phyloP scores from a whole-genome alignment of 768 basidiomycete genomes.

The Termitomyces sp. region DNA sequence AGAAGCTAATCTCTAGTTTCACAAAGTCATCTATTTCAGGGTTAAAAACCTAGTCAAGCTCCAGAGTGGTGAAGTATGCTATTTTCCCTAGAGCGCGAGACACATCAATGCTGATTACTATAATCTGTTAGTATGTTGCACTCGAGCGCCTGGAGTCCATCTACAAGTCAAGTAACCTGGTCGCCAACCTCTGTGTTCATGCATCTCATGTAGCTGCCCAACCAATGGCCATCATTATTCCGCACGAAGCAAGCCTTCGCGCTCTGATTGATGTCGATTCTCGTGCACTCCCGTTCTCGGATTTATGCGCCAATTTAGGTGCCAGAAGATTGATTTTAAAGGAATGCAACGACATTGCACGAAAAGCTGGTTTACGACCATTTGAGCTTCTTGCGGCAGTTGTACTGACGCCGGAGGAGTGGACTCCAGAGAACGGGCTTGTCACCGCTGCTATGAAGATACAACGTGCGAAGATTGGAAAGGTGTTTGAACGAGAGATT shows the following conservation, averaged over 20 bases:
- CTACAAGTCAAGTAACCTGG: constrained; percentile 78
- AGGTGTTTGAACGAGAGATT: constrained; percentile 59
- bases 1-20: background rate
- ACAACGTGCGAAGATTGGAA: constrained; percentile 65
- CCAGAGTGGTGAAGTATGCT: constrained; percentile 15
- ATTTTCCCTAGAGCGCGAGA: background rate
- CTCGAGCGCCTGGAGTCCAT: constrained; percentile 85
- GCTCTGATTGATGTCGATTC: constrained; percentile 1
- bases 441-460: constrained; percentile 93
- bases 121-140: constrained; percentile 68
- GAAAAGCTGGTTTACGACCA: constrained; percentile 75
- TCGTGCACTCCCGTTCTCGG: constrained; percentile 23
- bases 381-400: constrained; percentile 74
- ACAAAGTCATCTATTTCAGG: background rate
- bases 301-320: constrained; percentile 48
- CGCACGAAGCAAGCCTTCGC: constrained; percentile 70
- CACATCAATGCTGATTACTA: background rate
- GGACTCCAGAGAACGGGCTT: constrained; percentile 84
- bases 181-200: constrained; percentile 76
- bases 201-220: constrained; percentile 70
- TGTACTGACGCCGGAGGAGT: constrained; percentile 75
- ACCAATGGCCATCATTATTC: constrained; percentile 80
- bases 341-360: constrained; percentile 70
- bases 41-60: constrained; percentile 16
- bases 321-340: constrained; percentile 60